Evolutionary conservation across 176 grass and related monocot genomes (phyloP).

Genomic region (bread wheat (Triticum aestivum)): DNA sequence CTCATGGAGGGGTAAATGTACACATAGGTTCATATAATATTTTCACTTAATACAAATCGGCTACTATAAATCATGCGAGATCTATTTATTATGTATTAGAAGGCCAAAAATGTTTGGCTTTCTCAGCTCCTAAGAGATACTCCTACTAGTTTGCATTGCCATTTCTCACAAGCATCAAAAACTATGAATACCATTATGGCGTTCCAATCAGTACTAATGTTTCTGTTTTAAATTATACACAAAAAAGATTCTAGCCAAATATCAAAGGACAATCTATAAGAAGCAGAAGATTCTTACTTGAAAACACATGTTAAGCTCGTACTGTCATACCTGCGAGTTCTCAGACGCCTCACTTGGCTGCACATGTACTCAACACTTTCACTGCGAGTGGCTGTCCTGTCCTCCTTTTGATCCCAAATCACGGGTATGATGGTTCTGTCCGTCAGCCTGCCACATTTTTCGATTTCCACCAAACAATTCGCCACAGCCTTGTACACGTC

Average conservation of each 20-base stretch:
- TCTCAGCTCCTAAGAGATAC: not conserved
- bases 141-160: too few relatives aligned
- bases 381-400: conserved; percentile 9
- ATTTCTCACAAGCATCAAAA: not conserved
- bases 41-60: not conserved
- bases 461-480: not conserved
- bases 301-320: not conserved
- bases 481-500: conserved; percentile 2
- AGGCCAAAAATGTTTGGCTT: not conserved
- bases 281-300: not conserved
- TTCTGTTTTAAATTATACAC: not conserved
- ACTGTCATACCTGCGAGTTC: not conserved
- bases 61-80: not conserved
- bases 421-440: not conserved
- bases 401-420: conserved; percentile 14
- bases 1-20: not conserved
- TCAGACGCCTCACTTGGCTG: conserved; percentile 16
- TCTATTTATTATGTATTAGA: not conserved
- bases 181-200: not conserved
- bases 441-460: not conserved
- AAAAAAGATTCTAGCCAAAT: not conserved
- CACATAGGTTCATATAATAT: not conserved
- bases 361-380: conserved; percentile 10
- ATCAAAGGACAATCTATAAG: not conserved
- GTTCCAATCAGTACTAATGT: not conserved